Evolutionary conservation across 2,329 filamentous ascomycete species (phyloP), one percentile per base, ranked within the genome.

Genomic region (Penicillium brasilianum): DNA sequence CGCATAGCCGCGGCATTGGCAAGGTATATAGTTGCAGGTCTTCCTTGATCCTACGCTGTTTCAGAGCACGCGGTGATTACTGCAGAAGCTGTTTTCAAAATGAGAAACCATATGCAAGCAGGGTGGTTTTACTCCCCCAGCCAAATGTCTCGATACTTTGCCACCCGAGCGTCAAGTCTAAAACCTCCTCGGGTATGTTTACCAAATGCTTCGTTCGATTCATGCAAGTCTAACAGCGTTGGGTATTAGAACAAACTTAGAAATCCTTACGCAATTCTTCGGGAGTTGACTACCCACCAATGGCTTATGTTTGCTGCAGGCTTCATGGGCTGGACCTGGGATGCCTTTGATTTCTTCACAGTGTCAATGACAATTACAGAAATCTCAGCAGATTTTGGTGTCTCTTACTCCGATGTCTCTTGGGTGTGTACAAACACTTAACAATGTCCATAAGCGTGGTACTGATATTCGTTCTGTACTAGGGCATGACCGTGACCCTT

Each of bases 321-420:
- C 8, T 69, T 72, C 51, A 34, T 68, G 11, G 71, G 65, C 4
- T 78, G 86, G 84, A 83, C 83, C 0, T 87, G 85, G 85, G 86
- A 88, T 69, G 81, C 87, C 3, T 89, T 88, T 65, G 87, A 90
- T 73, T 89, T 88, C 77, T 87, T 88, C 73, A 87, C 85, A 49
- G 86, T 89, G 28, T 86, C 84, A 1, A 77, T 89, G 48, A 87
- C 85, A 0, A 78, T 87, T 16, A 82, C 77, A 13, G 79, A 85
- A 22, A 77, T 89, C 14, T 78, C 82, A 37, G 74, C 83, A 56
- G 76, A 78, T 1, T 89, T 89, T 66, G 78, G 75, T 60, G 82
- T 80, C 62, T 73, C 81, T 55, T 85, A 84, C 57, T 82, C 84
- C 4, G 84, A 87, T 64, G 86, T 89, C 25, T 86, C 86, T 14